Evolutionary conservation across 257 asterid species (phyloP), one percentile per base, ranked within the genome.

Genomic region (Haberlea rhodopensis): DNA sequence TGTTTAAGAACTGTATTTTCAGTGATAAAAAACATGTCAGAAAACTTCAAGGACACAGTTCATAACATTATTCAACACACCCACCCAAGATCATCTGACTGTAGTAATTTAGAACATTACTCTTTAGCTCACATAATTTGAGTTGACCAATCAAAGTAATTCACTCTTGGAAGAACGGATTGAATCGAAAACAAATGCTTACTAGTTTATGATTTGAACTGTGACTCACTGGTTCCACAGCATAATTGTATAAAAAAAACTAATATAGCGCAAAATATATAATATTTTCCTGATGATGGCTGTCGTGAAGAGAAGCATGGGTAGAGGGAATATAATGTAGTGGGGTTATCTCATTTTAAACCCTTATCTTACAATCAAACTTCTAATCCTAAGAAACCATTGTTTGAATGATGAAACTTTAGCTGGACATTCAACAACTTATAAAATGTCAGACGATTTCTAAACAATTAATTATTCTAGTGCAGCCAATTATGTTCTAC

Each of bases 401-500:
- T 40, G 49, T 15, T 37, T 37, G 46, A n/a, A 37, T 37, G n/a
- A 37, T 11, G 5, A 37, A 37, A 6, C n/a, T 29, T 29, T 29
- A 29, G 1, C 34, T 5, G 0, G 34, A 6, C 1, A 37, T 10
- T 37, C n/a, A n/a, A n/a, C n/a, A n/a, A n/a, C n/a, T n/a, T n/a
- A n/a, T n/a, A n/a, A n/a, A n/a, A n/a, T n/a, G n/a, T 37, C 15
- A n/a, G n/a, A 62, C 34, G 34, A 7, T 52, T 3, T 10, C n/a
- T 64, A 19, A 18, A 45, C 15, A 45, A 28, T 5, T 3, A 52
- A 21, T 24, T 15, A 25, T 27, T 10, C 56, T 21, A 40, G 24
- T 29, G 45, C 13, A 52, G 20, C 46, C 28, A 23, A 46, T 23
- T 53, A 52, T 60, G 29, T 68, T 63, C 48, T 37, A 49, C 28